These are phyloP conservation scores for Lachnellula subtilissima DNA, from an alignment of 2,329 filamentous ascomycete species.

Conservation along the genomic window DNA sequence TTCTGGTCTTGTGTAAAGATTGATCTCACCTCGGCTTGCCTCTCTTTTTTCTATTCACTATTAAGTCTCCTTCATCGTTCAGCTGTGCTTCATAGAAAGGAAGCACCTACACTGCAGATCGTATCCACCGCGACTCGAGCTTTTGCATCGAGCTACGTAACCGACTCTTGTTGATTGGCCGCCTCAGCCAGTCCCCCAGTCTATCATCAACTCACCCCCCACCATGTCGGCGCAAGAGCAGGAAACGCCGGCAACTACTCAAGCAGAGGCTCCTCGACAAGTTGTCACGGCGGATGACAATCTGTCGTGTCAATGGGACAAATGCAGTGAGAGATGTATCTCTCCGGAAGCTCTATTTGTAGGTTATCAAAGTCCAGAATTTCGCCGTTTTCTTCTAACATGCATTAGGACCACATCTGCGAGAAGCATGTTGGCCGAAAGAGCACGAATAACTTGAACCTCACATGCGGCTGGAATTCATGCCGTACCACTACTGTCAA, in stretches of 20 bases:
- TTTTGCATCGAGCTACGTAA: neutral
- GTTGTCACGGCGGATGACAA: slow-evolving; percentile 30
- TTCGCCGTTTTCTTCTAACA: neutral
- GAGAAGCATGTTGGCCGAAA: slow-evolving; percentile 98
- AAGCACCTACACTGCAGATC: neutral
- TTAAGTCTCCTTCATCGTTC: neutral
- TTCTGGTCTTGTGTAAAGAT: neutral
- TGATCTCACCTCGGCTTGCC: neutral
- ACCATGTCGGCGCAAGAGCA: slow-evolving; percentile 20
- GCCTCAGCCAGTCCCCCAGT: neutral
- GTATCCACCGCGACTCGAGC: neutral
- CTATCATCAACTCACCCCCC: neutral
- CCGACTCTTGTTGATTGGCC: slow-evolving; percentile 4
- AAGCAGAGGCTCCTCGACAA: slow-evolving; percentile 17
- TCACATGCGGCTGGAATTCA: slow-evolving; percentile 95
- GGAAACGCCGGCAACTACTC: slow-evolving; percentile 12
- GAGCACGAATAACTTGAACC: slow-evolving; percentile 96
- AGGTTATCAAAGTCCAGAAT: slow-evolving; percentile 18
- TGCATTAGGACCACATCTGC: slow-evolving; percentile 83
- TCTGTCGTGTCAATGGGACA: slow-evolving; percentile 38
- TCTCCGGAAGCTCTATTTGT: slow-evolving; percentile 38
- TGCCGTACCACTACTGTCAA: slow-evolving; percentile 97
- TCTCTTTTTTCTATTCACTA: neutral
- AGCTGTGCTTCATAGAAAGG: neutral
- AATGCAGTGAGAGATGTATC: slow-evolving; percentile 35